phyloP scores from a whole-genome alignment of 331 rosid species.

The Arachis monticola region DNA sequence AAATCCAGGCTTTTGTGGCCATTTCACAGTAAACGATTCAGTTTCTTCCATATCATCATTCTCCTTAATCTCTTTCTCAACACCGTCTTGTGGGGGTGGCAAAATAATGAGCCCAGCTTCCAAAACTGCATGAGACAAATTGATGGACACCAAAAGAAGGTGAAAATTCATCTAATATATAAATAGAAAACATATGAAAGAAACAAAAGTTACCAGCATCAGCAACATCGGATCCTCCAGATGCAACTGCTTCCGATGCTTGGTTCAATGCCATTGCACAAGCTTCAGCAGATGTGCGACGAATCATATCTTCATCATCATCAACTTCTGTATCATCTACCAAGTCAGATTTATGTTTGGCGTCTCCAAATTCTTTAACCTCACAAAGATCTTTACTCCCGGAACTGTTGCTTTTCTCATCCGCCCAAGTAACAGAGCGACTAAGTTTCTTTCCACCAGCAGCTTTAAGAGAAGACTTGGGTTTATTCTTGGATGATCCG shows the following conservation, averaged over 20 bases:
- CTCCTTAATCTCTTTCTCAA: slow-evolving; percentile 50
- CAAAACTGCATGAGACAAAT: slow-evolving; percentile 57
- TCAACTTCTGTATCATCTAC: slow-evolving; percentile 33
- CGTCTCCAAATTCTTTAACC: slow-evolving; percentile 51
- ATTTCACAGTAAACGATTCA: slow-evolving; percentile 56
- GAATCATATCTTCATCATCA: slow-evolving; percentile 50
- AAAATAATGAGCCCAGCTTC: slow-evolving; percentile 80
- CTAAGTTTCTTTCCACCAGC: slow-evolving; percentile 53
- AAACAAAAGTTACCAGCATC: slow-evolving; percentile 68
- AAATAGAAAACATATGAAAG: slow-evolving; percentile 37
- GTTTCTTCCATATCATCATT: slow-evolving; percentile 54
- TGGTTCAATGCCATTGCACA: slow-evolving; percentile 76
- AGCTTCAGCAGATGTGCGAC: slow-evolving; percentile 76
- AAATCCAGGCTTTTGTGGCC: slow-evolving; percentile 70
- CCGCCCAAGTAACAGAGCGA: slow-evolving; percentile 94
- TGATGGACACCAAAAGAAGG: neutral
- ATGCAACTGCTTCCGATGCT: slow-evolving; percentile 77
- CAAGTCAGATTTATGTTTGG: slow-evolving; percentile 40
- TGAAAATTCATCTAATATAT: slow-evolving; percentile 29
- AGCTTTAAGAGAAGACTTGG: slow-evolving; percentile 74
- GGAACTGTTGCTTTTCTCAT: slow-evolving; percentile 49
- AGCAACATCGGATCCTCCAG: slow-evolving; percentile 55
- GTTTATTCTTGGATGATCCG: slow-evolving; percentile 38
- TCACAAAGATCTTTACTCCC: slow-evolving; percentile 54
- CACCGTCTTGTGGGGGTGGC: slow-evolving; percentile 53